These are phyloP conservation scores for Ogataea pini DNA, from an alignment of 805 yeast genomes.

Conservation along the genomic window DNA sequence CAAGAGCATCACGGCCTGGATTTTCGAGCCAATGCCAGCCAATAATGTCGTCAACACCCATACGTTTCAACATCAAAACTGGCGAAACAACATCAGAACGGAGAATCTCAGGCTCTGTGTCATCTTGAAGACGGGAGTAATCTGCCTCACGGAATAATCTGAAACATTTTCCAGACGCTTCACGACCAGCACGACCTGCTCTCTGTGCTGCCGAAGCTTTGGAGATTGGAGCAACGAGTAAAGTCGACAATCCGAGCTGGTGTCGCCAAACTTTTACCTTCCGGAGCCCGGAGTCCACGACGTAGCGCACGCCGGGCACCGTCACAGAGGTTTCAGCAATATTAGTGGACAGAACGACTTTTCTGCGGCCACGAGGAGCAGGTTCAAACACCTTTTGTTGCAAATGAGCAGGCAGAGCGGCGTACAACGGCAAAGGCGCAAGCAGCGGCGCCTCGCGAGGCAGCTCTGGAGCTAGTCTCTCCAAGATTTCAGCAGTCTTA, in stretches of 20 bases:
- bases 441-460: conserved; percentile 76
- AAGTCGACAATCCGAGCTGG: conserved; percentile 86
- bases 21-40: conserved; percentile 92
- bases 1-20: conserved; percentile 77
- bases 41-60: conserved; percentile 80
- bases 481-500: conserved; percentile 65
- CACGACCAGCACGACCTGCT: conserved; percentile 99
- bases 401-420: conserved; percentile 84
- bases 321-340: conserved; percentile 98
- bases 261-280: conserved; percentile 96
- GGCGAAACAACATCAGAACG: conserved; percentile 86
- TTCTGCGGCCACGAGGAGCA: conserved; percentile 66
- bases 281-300: conserved; percentile 87
- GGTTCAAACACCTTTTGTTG: conserved; percentile 80
- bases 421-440: conserved; percentile 84
- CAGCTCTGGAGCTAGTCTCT: conserved; percentile 59
- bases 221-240: conserved; percentile 88
- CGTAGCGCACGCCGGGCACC: conserved; percentile 90
- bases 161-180: conserved; percentile 85
- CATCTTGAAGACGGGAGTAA: conserved; percentile 60
- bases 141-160: conserved; percentile 78
- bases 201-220: conserved; percentile 94
- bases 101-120: conserved; percentile 91
- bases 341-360: conserved; percentile 88
- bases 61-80: conserved; percentile 75